phyloP scores from a whole-genome alignment of 257 asterid species.

The Nicotiana knightiana region DNA sequence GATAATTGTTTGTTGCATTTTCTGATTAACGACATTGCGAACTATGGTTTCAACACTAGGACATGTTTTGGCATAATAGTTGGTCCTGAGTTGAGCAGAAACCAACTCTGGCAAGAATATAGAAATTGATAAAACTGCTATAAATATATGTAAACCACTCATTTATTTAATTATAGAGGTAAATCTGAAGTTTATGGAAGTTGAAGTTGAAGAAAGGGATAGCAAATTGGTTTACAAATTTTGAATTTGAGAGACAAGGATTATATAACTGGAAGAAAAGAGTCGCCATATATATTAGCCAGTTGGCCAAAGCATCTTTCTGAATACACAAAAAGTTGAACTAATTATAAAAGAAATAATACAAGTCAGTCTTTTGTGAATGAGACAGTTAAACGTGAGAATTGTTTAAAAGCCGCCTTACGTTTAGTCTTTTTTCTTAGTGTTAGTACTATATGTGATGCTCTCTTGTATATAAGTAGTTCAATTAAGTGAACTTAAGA shows the following conservation, averaged over 20 bases:
- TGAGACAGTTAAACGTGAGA: background rate
- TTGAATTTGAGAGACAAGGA: background rate
- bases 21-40: slow-evolving; percentile 33
- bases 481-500: background rate
- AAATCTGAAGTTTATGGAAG: no score
- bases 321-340: background rate
- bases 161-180: slow-evolving; percentile 7
- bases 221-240: background rate
- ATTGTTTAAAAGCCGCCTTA: slow-evolving; percentile 10
- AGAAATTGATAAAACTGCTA: slow-evolving; percentile 19
- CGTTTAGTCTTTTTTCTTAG: background rate
- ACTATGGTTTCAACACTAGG: slow-evolving; percentile 73
- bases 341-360: background rate
- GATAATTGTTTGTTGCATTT: slow-evolving; percentile 51
- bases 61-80: slow-evolving; percentile 45
- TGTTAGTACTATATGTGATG: background rate
- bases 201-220: no score
- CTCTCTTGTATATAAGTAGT: background rate
- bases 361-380: background rate
- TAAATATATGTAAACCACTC: slow-evolving; percentile 22
- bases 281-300: background rate
- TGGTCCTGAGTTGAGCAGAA: slow-evolving; percentile 43
- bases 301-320: background rate
- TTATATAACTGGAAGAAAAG: background rate
- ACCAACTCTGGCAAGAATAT: slow-evolving; percentile 24